Evolutionary conservation across 2,329 filamentous ascomycete species (phyloP).

Genomic region (Aspergillus eucalypticola): DNA sequence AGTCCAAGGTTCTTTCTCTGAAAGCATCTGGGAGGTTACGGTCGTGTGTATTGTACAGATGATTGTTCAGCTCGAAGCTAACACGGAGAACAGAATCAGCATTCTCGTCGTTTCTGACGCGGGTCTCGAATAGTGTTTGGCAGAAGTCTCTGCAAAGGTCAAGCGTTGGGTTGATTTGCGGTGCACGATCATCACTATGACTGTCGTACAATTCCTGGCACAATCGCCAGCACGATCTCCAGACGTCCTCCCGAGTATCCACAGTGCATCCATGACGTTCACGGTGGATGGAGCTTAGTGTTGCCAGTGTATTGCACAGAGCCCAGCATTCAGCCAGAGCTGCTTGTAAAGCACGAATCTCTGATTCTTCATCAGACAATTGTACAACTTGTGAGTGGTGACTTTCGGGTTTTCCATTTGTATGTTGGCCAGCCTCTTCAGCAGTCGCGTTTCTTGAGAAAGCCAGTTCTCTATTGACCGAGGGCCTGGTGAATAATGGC

Average conservation of each 20-base stretch:
- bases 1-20: conserved; percentile 84
- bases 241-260: conserved; percentile 81
- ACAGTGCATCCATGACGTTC: conserved; percentile 70
- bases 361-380: conserved; percentile 55
- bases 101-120: conserved; percentile 73
- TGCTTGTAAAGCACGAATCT: conserved; percentile 66
- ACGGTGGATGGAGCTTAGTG: conserved; percentile 79
- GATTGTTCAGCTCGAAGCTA: conserved; percentile 93
- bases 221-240: conserved; percentile 91
- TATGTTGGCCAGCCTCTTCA: conserved; percentile 15
- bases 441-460: conserved; percentile 31
- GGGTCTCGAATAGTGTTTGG: conserved; percentile 84
- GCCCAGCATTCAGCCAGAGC: conserved; percentile 91
- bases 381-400: conserved; percentile 35
- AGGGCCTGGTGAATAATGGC: neutral
- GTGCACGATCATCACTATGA: conserved; percentile 68
- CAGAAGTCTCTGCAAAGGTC: conserved; percentile 91
- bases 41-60: conserved; percentile 90
- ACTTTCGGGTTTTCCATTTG: conserved; percentile 25
- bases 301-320: conserved; percentile 85
- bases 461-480: conserved; percentile 23
- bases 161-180: conserved; percentile 71
- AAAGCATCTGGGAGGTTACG: conserved; percentile 81
- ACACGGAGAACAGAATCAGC: conserved; percentile 86
- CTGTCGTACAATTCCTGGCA: conserved; percentile 87